These are phyloP conservation scores for Fistulinella cinereoalba DNA, from an alignment of 1,284 basidiomycete species.

Conservation along the genomic window DNA sequence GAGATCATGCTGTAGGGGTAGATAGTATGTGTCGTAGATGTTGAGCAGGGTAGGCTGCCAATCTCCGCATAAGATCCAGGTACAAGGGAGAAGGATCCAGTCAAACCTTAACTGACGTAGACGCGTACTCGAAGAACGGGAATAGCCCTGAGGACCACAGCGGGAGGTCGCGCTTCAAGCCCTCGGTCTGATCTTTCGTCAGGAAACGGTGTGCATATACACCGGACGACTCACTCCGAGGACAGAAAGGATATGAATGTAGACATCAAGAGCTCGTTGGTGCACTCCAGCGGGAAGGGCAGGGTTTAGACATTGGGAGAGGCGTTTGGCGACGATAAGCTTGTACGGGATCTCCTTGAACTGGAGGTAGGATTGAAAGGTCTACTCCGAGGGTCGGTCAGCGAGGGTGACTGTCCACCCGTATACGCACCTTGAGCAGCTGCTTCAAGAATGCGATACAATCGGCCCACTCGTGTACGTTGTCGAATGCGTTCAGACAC, in stretches of 20 bases:
- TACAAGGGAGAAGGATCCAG: neutral
- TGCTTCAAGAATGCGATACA: conserved; percentile 97
- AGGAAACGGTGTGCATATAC: neutral
- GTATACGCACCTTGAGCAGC: conserved; percentile 70
- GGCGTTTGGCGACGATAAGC: conserved; percentile 89
- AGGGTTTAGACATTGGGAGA: conserved; percentile 96
- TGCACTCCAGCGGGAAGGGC: conserved; percentile 96
- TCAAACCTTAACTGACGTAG: conserved; percentile 86
- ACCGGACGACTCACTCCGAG: conserved; percentile 67
- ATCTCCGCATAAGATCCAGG: neutral
- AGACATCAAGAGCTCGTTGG: conserved; percentile 94
- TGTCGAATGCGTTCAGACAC: conserved; percentile 91
- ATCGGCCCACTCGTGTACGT: conserved; percentile 99
- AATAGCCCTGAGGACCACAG: conserved; percentile 97
- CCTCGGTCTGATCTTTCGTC: conserved; percentile 65
- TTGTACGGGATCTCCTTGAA: conserved; percentile 97
- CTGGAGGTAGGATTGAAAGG: conserved; percentile 86
- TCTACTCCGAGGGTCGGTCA: conserved; percentile 44
- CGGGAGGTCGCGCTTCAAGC: conserved; percentile 82
- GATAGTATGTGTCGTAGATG: conserved; percentile 87
- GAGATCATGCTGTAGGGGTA: conserved; percentile 80
- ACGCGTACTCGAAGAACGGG: conserved; percentile 97
- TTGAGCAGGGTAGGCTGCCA: conserved; percentile 77
- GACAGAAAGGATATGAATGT: conserved; percentile 85
- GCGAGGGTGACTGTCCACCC: neutral